Percentiles rank a stretch among this genome's conserved stretches.
These are phyloP conservation scores for Dittrichia graveolens DNA, from an alignment of 129 eudicot genomes.

Conservation along the genomic window DNA sequence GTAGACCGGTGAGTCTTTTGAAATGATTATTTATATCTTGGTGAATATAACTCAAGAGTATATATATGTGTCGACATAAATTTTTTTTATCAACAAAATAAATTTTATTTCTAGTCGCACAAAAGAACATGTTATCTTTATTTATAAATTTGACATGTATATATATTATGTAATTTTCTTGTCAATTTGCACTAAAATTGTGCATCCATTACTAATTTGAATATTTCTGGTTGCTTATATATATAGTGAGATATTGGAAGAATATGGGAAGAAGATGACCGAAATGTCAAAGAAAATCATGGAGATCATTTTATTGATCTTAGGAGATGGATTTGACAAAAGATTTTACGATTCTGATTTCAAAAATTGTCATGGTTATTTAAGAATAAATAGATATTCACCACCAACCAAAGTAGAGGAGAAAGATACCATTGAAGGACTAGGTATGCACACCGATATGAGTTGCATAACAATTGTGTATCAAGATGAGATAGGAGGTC, in stretches of 20 bases:
- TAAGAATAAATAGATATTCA: conserved; percentile 67
- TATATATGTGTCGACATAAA: no score
- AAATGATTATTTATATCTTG: no score
- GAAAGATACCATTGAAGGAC: conserved; percentile 60
- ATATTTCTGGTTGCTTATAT: conserved; percentile 15
- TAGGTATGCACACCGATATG: conserved; percentile 88
- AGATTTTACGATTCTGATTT: conserved; percentile 57
- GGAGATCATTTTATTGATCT: conserved; percentile 42
- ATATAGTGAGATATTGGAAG: conserved; percentile 57
- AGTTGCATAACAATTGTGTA: conserved; percentile 74
- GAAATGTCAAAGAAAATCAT: conserved; percentile 56
- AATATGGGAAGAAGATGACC: conserved; percentile 66
- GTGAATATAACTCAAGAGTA: no score
- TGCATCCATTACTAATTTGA: neutral
- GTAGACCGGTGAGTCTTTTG: no score
- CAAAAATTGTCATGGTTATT: conserved; percentile 67
- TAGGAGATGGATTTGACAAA: conserved; percentile 58
- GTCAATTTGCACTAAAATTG: neutral
- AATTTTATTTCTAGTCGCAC: no score
- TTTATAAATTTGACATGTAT: no score
- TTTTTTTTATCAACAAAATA: no score
- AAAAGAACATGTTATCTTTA: no score
- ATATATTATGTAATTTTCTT: no score
- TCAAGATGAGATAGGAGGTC: conserved; percentile 74
- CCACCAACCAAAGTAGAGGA: conserved; percentile 46